Conservation (phyloP, 1,284 basidiomycete species). For the Stygiomarasmius scandens region DNA sequence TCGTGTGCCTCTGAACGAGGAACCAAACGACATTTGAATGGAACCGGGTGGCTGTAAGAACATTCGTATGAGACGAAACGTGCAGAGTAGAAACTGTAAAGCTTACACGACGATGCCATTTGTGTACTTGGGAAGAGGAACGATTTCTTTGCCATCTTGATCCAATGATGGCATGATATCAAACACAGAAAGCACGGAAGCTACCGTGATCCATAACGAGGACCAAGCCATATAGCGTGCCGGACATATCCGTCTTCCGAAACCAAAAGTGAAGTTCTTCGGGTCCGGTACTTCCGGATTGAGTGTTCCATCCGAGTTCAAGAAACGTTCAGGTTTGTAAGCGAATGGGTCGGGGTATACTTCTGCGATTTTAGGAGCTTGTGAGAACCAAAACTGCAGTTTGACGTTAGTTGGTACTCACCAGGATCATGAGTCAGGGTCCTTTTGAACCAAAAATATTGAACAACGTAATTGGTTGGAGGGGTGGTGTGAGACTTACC, state of each 20-base stretch:
- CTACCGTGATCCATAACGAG: background rate
- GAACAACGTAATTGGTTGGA: too few species aligned
- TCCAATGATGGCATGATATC: background rate
- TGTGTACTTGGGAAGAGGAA: background rate
- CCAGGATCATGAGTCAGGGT: conserved; percentile 4
- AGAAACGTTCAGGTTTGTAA: conserved; percentile 4
- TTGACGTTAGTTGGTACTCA: background rate
- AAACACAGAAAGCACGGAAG: background rate
- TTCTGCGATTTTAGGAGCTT: too few species aligned
- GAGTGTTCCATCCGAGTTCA: background rate
- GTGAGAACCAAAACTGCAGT: too few species aligned
- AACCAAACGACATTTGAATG: conserved; percentile 10
- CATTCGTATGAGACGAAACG: too few species aligned
- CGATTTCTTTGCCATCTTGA: background rate
- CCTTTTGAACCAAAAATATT: background rate
- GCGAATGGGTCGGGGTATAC: conserved; percentile 5
- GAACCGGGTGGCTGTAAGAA: conserved; percentile 5
- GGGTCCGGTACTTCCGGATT: conserved; percentile 5
- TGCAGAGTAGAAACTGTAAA: background rate
- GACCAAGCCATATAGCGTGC: background rate
- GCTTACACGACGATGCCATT: background rate
- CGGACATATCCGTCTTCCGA: conserved; percentile 3
- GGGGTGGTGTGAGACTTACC: too few species aligned
- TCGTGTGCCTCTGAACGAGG: conserved; percentile 4
- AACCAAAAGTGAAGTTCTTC: conserved; percentile 6